Conservation (phyloP, 805 yeast species). For the Candida gorgasii region DNA sequence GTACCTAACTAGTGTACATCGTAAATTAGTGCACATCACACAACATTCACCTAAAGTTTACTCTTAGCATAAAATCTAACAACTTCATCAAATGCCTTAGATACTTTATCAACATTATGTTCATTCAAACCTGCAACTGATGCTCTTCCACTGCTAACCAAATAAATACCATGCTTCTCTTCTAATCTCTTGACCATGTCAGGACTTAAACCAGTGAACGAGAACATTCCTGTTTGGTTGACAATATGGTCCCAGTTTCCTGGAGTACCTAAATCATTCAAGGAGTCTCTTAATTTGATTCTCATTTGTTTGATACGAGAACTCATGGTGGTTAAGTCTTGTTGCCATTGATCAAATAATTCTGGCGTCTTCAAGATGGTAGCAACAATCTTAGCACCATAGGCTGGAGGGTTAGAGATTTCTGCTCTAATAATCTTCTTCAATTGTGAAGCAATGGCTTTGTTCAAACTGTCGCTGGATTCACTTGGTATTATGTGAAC, state of each 20-base stretch:
- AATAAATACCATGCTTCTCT: slow-evolving; percentile 74
- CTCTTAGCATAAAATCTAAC: slow-evolving; percentile 41
- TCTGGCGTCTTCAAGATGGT: slow-evolving; percentile 66
- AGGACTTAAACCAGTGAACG: slow-evolving; percentile 82
- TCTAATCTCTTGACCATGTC: slow-evolving; percentile 80
- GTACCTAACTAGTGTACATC: too few species aligned
- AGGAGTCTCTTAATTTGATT: slow-evolving; percentile 56
- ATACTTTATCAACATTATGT: slow-evolving; percentile 74
- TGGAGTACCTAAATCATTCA: slow-evolving; percentile 69
- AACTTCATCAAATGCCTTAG: slow-evolving; percentile 78
- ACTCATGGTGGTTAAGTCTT: slow-evolving; percentile 85
- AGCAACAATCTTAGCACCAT: slow-evolving; percentile 90
- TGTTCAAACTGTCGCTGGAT: slow-evolving; percentile 37
- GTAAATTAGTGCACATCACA: too few species aligned
- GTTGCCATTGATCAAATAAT: slow-evolving; percentile 76
- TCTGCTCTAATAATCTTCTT: slow-evolving; percentile 76
- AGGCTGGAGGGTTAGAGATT: slow-evolving; percentile 91
- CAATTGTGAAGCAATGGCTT: slow-evolving; percentile 73
- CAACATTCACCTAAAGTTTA: slow-evolving; percentile 15
- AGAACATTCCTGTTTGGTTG: slow-evolving; percentile 94
- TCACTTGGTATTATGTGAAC: slow-evolving; percentile 69
- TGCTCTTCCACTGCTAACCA: slow-evolving; percentile 84
- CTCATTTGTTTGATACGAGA: slow-evolving; percentile 83
- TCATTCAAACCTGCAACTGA: slow-evolving; percentile 92
- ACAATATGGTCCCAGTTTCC: slow-evolving; percentile 93